phyloP scores from a whole-genome alignment of 768 basidiomycete genomes.

The Clitopilus passeckerianus region DNA sequence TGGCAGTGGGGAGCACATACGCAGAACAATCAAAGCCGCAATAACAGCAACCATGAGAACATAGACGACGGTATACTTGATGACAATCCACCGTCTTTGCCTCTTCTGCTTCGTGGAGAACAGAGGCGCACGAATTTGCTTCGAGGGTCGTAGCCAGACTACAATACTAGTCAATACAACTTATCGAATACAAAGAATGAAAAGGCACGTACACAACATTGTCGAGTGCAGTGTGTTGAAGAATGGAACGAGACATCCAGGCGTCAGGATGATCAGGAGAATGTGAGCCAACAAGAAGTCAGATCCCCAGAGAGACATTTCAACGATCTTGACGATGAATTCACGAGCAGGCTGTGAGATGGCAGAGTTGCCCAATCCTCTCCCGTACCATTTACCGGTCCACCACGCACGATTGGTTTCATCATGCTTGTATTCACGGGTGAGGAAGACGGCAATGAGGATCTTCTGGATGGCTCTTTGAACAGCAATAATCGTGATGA shows the following conservation, averaged over 20 bases:
- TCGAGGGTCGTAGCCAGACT: conserved; percentile 96
- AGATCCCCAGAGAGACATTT: conserved; percentile 94
- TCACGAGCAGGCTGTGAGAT: conserved; percentile 96
- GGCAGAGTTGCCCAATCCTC: conserved; percentile 85
- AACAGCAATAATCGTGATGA: conserved; percentile 84
- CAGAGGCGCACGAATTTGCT: conserved; percentile 88
- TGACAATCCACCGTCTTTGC: conserved; percentile 87
- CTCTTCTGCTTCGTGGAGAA: conserved; percentile 94
- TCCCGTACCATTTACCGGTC: conserved; percentile 98
- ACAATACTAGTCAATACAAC: conserved; percentile 5
- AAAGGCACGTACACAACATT: conserved; percentile 69
- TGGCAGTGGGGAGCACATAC: conserved; percentile 41
- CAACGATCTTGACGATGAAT: conserved; percentile 97
- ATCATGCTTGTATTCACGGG: conserved; percentile 97
- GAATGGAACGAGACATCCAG: conserved; percentile 82
- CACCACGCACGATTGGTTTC: conserved; percentile 99
- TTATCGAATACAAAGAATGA: background rate
- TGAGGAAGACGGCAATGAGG: conserved; percentile 89
- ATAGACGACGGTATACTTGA: conserved; percentile 87
- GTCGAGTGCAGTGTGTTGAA: conserved; percentile 88
- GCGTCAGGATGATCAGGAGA: conserved; percentile 82
- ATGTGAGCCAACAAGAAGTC: conserved; percentile 89
- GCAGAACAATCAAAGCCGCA: conserved; percentile 77
- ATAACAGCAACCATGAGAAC: conserved; percentile 68
- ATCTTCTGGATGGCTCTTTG: conserved; percentile 94